Evolutionary conservation across 2,329 filamentous ascomycete species (phyloP).

Genomic region (Onygenales sp.): DNA sequence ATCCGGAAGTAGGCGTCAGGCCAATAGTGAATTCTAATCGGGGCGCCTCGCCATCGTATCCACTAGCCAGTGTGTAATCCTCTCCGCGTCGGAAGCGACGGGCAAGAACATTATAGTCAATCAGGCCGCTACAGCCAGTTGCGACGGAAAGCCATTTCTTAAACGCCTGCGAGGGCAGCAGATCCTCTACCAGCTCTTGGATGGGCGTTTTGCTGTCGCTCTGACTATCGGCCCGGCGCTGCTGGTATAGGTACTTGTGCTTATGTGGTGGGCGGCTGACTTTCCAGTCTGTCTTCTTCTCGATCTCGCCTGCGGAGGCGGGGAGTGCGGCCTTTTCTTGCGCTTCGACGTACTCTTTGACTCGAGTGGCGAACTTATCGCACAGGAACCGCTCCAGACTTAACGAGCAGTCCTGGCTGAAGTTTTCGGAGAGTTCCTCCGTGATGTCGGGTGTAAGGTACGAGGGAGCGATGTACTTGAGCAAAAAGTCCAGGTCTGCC

Average conservation of each 20-base stretch:
- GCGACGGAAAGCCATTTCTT: slow-evolving; percentile 79
- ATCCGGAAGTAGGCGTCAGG: slow-evolving; percentile 74
- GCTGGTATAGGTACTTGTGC: slow-evolving; percentile 80
- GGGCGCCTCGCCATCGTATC: slow-evolving; percentile 60
- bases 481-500: slow-evolving; percentile 75
- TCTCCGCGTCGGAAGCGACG: slow-evolving; percentile 76
- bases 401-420: slow-evolving; percentile 74
- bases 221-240: slow-evolving; percentile 33
- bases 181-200: slow-evolving; percentile 67
- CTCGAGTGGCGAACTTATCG: slow-evolving; percentile 61
- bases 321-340: slow-evolving; percentile 47
- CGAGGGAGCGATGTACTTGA: slow-evolving; percentile 80
- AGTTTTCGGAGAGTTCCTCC: slow-evolving; percentile 69
- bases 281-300: slow-evolving; percentile 54
- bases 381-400: slow-evolving; percentile 70
- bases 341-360: slow-evolving; percentile 62
- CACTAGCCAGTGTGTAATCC: slow-evolving; percentile 89
- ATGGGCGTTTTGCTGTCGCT: slow-evolving; percentile 46
- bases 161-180: slow-evolving; percentile 80
- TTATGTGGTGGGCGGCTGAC: slow-evolving; percentile 89
- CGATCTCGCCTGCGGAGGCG: slow-evolving; percentile 43
- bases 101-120: slow-evolving; percentile 67
- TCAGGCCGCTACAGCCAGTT: slow-evolving; percentile 58
- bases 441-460: slow-evolving; percentile 90
- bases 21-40: slow-evolving; percentile 80